Conservation (phyloP, 78 protist species). For the Emiliania huxleyi region DNA sequence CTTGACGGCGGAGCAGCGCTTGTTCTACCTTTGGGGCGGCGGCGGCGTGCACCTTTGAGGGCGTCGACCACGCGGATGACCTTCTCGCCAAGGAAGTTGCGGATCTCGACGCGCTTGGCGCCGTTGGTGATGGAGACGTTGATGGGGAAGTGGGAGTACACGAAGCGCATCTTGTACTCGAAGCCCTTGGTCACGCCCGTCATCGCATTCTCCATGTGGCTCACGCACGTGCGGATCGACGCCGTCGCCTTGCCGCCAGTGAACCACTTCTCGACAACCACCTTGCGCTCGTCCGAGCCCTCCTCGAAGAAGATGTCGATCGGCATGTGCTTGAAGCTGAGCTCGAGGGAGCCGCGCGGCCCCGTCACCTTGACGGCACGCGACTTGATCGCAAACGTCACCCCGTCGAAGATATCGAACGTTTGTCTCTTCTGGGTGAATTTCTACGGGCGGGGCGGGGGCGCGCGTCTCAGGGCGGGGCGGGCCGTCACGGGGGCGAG, state of each 20-base stretch:
- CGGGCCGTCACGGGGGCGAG: too few species aligned
- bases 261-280: slow-evolving; percentile 77
- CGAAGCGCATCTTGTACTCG: slow-evolving; percentile 97
- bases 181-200: slow-evolving; percentile 98
- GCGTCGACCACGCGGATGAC: slow-evolving; percentile 69
- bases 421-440: neutral
- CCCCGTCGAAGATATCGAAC: slow-evolving; percentile 25
- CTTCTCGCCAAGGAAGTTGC: slow-evolving; percentile 98
- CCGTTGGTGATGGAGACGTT: slow-evolving; percentile 64
- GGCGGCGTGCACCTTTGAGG: slow-evolving; percentile 37
- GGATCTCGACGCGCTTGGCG: slow-evolving; percentile 84
- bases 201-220: slow-evolving; percentile 95
- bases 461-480: too few species aligned
- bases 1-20: too few species aligned
- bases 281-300: slow-evolving; percentile 8
- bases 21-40: neutral
- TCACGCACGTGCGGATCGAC: slow-evolving; percentile 81
- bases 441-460: neutral
- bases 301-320: slow-evolving; percentile 60
- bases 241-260: slow-evolving; percentile 85
- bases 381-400: slow-evolving; percentile 61
- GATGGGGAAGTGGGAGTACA: slow-evolving; percentile 99
- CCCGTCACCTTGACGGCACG: slow-evolving; percentile 90
- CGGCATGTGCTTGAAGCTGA: slow-evolving; percentile 81
- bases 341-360: slow-evolving; percentile 89